Conservation (phyloP, 2,329 filamentous ascomycete species). For the Eutypella sp. region DNA sequence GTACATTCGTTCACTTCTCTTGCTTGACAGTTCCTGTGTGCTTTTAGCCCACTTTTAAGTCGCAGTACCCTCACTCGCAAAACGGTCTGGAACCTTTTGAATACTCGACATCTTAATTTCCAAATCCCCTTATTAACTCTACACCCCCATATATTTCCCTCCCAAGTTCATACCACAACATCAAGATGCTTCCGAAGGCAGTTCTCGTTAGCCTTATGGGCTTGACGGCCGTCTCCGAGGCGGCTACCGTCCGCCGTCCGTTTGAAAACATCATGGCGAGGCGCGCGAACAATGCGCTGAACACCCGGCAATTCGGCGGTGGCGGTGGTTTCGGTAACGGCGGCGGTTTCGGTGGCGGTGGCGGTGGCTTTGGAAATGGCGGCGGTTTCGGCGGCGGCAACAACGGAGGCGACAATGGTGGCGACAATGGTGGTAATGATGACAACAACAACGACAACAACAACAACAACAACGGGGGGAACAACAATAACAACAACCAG, state of each 20-base stretch:
- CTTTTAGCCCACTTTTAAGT: slow-evolving; percentile 25
- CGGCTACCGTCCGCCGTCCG: slow-evolving; percentile 36
- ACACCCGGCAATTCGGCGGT: slow-evolving; percentile 35
- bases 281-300: slow-evolving; percentile 27
- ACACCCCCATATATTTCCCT: neutral
- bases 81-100: slow-evolving; percentile 48
- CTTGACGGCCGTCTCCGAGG: slow-evolving; percentile 41
- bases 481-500: slow-evolving; percentile 13
- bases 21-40: slow-evolving; percentile 30
- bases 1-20: slow-evolving; percentile 44
- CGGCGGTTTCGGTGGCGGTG: slow-evolving; percentile 9
- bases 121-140: slow-evolving; percentile 7
- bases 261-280: slow-evolving; percentile 25
- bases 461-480: slow-evolving; percentile 14
- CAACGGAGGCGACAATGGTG: slow-evolving; percentile 18
- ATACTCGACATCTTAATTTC: slow-evolving; percentile 21
- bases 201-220: slow-evolving; percentile 45
- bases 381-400: slow-evolving; percentile 11
- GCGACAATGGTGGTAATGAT: slow-evolving; percentile 19
- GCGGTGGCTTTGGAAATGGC: slow-evolving; percentile 9
- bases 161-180: too few relatives aligned
- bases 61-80: slow-evolving; percentile 33
- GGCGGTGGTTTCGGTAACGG: slow-evolving; percentile 16
- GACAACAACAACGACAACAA: slow-evolving; percentile 19
- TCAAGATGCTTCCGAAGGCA: slow-evolving; percentile 51